Evolutionary conservation across 1,284 basidiomycete genomes (phyloP).

Genomic region (Peniophora sp.): DNA sequence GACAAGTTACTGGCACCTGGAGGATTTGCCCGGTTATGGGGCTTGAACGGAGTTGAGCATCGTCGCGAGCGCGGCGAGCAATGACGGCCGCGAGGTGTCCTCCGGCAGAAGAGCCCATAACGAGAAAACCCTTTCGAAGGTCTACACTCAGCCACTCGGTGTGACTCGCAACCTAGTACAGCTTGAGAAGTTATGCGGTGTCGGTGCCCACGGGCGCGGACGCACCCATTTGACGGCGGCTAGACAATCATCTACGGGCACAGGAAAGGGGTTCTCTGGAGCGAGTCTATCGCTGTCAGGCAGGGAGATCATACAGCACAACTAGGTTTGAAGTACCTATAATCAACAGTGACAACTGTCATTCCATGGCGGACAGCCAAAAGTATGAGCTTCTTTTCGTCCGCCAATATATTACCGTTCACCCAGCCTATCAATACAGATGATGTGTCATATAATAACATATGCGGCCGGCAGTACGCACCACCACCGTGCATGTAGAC

Average conservation of each 20-base stretch:
- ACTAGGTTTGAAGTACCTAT: background rate
- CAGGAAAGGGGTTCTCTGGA: slow-evolving; percentile 7
- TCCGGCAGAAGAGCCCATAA: slow-evolving; percentile 11
- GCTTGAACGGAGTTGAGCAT: slow-evolving; percentile 5
- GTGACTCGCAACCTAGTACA: slow-evolving; percentile 3
- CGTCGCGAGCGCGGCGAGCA: slow-evolving; percentile 9
- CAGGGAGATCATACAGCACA: background rate
- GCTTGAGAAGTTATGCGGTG: too few relatives aligned
- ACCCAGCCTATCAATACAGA: slow-evolving; percentile 1
- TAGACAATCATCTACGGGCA: slow-evolving; percentile 5
- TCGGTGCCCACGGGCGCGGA: background rate
- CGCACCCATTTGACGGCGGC: slow-evolving; percentile 9
- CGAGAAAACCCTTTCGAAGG: slow-evolving; percentile 9
- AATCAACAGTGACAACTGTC: slow-evolving; percentile 15
- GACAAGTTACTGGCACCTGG: slow-evolving; percentile 6
- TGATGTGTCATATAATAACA: background rate
- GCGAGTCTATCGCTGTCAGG: slow-evolving; percentile 2
- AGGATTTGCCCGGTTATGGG: slow-evolving; percentile 10
- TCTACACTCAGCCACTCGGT: slow-evolving; percentile 2
- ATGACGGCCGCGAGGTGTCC: slow-evolving; percentile 10
- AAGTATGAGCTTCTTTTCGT: slow-evolving; percentile 8
- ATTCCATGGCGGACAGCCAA: slow-evolving; percentile 4
- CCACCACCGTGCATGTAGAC: background rate
- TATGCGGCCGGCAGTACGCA: too few relatives aligned
- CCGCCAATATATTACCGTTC: slow-evolving; percentile 6